phyloP scores from a whole-genome alignment of 345 rosid species.

The Lepidium africanum region DNA sequence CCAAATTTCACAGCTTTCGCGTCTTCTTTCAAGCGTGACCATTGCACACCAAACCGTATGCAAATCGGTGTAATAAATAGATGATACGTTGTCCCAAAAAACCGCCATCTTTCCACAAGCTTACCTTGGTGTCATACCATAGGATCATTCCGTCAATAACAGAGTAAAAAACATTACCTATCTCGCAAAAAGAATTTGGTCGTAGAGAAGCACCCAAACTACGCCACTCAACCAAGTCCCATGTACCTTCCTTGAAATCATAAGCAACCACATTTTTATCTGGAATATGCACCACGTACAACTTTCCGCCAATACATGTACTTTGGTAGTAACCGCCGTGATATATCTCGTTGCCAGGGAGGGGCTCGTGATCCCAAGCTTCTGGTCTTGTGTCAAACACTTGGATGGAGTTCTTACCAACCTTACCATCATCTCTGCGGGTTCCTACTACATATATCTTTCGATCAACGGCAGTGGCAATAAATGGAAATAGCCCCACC shows the following conservation, averaged over 20 bases:
- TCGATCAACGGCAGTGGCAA: too few relatives aligned
- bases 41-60: too few relatives aligned
- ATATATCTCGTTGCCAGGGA: background rate
- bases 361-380: background rate
- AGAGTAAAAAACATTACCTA: background rate
- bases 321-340: background rate
- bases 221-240: background rate
- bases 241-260: too few relatives aligned
- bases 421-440: too few relatives aligned
- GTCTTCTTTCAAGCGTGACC: background rate
- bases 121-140: background rate
- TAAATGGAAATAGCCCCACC: background rate
- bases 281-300: too few relatives aligned
- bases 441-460: too few relatives aligned
- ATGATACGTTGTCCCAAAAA: too few relatives aligned
- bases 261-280: background rate
- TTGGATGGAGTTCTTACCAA: too few relatives aligned
- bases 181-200: background rate
- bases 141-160: background rate
- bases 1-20: background rate
- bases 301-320: background rate
- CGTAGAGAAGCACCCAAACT: too few relatives aligned
- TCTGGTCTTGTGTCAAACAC: background rate
- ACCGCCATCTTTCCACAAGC: background rate
- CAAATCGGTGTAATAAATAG: too few relatives aligned